phyloP scores from a whole-genome alignment of 352 stramenopile species.

The Pythium angustatum region DNA sequence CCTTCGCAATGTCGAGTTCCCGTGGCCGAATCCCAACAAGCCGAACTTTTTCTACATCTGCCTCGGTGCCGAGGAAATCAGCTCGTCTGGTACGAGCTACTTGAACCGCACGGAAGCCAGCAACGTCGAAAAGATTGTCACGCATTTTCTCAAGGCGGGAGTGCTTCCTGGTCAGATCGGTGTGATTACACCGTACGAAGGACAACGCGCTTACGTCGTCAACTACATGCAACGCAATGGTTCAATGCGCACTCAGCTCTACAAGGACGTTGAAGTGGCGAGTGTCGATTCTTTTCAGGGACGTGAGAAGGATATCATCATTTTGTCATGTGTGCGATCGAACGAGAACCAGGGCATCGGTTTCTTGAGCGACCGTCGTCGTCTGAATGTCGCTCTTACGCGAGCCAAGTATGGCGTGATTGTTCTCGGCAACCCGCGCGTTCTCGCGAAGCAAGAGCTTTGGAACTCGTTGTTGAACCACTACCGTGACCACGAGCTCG shows the following conservation, averaged over 20 bases:
- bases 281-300: slow-evolving; percentile 99
- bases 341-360: slow-evolving; percentile 99
- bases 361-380: slow-evolving; percentile 97
- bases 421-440: slow-evolving; percentile 96
- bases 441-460: slow-evolving; percentile 96
- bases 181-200: slow-evolving; percentile 98
- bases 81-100: slow-evolving; percentile 97
- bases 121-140: slow-evolving; percentile 98
- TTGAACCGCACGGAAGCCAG: slow-evolving; percentile 98
- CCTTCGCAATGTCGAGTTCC: slow-evolving; percentile 91
- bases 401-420: slow-evolving; percentile 98
- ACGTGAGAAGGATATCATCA: slow-evolving; percentile 99
- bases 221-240: slow-evolving; percentile 97
- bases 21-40: slow-evolving; percentile 96
- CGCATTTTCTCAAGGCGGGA: slow-evolving; percentile 93
- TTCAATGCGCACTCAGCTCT: slow-evolving; percentile 92
- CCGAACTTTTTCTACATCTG: slow-evolving; percentile 99
- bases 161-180: slow-evolving; percentile 92
- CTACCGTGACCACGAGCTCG: slow-evolving; percentile 95
- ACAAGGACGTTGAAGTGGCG: slow-evolving; percentile 98
- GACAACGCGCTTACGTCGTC: slow-evolving; percentile 98
- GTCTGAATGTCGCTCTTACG: slow-evolving; percentile 99
- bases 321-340: slow-evolving; percentile 97
- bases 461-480: slow-evolving; percentile 97
- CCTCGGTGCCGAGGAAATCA: slow-evolving; percentile 97